Evolutionary conservation across 2,329 filamentous ascomycete species (phyloP).

Genomic region (Monosporascus cannonballus): DNA sequence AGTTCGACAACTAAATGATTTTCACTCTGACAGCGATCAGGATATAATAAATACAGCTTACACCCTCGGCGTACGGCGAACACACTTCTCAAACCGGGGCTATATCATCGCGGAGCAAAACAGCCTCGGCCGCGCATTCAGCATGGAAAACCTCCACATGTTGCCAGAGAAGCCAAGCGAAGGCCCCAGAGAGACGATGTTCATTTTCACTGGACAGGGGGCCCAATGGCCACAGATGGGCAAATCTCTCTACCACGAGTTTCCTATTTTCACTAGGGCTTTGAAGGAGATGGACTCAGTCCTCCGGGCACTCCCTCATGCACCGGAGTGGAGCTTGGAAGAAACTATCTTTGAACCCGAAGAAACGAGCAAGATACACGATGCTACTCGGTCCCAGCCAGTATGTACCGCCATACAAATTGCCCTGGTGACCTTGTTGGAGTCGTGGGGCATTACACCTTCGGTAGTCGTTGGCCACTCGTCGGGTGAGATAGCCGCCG

Average conservation of each 20-base stretch:
- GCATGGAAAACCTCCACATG: background rate
- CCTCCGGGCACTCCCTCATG: background rate
- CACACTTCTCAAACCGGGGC: background rate
- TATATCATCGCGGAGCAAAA: background rate
- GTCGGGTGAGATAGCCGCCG: conserved; percentile 31
- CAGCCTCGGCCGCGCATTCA: background rate
- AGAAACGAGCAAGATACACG: background rate
- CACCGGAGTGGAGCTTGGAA: background rate
- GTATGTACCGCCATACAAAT: conserved; percentile 7
- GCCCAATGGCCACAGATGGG: conserved; percentile 23
- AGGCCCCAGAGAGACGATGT: conserved; percentile 1
- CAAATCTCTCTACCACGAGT: conserved; percentile 11
- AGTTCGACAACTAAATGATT: background rate
- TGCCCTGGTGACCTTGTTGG: conserved; percentile 1
- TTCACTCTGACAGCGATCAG: background rate
- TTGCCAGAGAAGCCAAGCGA: background rate
- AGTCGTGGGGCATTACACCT: conserved; percentile 5
- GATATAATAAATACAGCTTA: background rate
- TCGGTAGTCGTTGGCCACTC: conserved; percentile 15
- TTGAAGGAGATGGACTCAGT: background rate
- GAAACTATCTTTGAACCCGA: background rate
- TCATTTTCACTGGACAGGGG: conserved; percentile 21
- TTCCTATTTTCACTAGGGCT: conserved; percentile 4
- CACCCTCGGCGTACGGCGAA: background rate
- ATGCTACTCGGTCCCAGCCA: background rate